phyloP scores from a whole-genome alignment of 768 basidiomycete species.

The Fibroporia radiculosa region DNA sequence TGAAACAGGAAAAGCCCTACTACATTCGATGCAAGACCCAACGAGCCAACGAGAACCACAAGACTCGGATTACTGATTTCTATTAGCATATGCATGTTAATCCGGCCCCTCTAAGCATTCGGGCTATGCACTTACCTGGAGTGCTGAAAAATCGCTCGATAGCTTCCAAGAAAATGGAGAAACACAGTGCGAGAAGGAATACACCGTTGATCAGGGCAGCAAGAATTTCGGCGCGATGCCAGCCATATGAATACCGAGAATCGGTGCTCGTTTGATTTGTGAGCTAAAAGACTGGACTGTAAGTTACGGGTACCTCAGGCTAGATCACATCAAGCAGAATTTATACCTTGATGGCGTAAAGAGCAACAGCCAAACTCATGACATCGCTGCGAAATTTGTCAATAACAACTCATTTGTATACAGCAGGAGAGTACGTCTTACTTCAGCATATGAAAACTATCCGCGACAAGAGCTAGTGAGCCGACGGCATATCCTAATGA shows the following conservation, averaged over 20 bases:
- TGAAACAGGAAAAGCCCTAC: constrained; percentile 94
- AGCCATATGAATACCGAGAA: constrained; percentile 92
- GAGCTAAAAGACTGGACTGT: constrained; percentile 44
- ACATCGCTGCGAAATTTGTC: constrained; percentile 65
- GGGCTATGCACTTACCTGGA: constrained; percentile 45
- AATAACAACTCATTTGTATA: background rate
- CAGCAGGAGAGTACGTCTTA: constrained; percentile 21
- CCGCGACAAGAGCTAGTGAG: constrained; percentile 90
- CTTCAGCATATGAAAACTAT: constrained; percentile 99
- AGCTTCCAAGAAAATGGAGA: constrained; percentile 91
- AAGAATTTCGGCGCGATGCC: constrained; percentile 96
- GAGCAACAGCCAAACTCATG: constrained; percentile 88
- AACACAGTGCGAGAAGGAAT: constrained; percentile 93
- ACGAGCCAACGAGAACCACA: constrained; percentile 82
- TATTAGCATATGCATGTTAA: no score
- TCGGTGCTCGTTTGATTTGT: constrained; percentile 50
- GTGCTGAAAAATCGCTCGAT: constrained; percentile 82
- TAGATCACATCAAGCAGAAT: background rate
- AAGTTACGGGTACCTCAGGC: background rate
- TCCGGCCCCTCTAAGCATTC: no score
- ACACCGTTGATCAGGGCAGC: constrained; percentile 95
- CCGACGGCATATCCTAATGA: constrained; percentile 85
- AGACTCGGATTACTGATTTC: constrained; percentile 87
- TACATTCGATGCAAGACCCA: constrained; percentile 87
- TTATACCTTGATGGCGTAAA: constrained; percentile 83